Evolutionary conservation across 1,284 basidiomycete species (phyloP), one percentile per base, ranked within the genome.

Genomic region (Moesziomyces antarcticus): DNA sequence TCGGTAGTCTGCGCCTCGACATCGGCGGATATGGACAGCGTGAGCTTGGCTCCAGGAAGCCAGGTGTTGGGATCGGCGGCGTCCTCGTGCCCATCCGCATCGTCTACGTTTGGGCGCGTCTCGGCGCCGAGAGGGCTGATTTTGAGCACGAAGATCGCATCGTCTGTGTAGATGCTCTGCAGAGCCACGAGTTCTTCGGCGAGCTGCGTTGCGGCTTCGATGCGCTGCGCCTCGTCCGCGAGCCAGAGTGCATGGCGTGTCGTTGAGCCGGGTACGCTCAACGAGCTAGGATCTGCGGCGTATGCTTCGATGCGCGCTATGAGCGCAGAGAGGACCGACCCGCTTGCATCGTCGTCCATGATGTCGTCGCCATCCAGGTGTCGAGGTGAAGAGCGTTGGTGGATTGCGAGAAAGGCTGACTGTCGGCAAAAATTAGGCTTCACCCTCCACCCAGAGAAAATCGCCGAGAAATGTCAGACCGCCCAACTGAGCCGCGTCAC

Each of bases 111-210:
- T 6, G 42, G 9, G 1, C 1, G 20, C 21, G 33, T 3, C 5
- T 50, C 44, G 3, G 20, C 33, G 14, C 24, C 44, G 27, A 55
- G 42, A 8, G 53, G 42, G 2, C 35, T 8, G 16, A 62, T 53
- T 13, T 47, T 62, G 55, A 74, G 56, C 20, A 79, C 42, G 14
- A 73, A 58, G 7, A 82, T 56, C 22, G 56, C 56, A 16, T 79
- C 76, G 10, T 76, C 73, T 3, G 73, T 75, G 49, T 81, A 83
- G 60, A 83, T 83, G 55, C 77, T 79, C 49, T 78, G 74, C 7
- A 83, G 50, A 14, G 82, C 81, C 54, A 71, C 52, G 14, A 81
- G 73, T 50, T 81, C 79, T 35, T 81, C 78, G 0, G 79, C 76
- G 0, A 81, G 74, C 27, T 72, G 69, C 10, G 60, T 56, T 1